A percentile compares a stretch with the other conserved stretches of the same genome.
Conservation (phyloP, 139 green algal genomes). For the Micromonas commoda region DNA sequence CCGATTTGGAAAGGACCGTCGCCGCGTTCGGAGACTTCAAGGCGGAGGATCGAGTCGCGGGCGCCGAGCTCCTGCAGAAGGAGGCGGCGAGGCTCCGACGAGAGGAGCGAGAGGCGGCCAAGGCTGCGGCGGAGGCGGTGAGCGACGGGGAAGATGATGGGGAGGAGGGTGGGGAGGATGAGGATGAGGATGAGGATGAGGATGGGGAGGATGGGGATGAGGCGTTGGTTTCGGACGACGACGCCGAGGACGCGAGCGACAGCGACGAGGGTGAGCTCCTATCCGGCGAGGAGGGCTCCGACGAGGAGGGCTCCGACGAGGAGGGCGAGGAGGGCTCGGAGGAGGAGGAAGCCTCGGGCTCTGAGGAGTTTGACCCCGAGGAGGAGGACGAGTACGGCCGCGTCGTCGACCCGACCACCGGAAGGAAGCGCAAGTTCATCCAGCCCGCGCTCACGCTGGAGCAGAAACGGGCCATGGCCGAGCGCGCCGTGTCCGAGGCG, state of each 20-base stretch:
- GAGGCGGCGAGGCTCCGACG: constrained; percentile 28
- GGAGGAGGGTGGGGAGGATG: constrained; percentile 27
- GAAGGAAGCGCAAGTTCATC: neutral
- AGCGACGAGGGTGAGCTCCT: too few species aligned
- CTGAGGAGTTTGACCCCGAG: neutral
- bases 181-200: constrained; percentile 32
- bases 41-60: constrained; percentile 52
- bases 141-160: constrained; percentile 36
- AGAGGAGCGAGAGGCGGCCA: constrained; percentile 25
- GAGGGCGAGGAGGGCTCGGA: constrained; percentile 37
- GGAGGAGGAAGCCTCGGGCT: constrained; percentile 26
- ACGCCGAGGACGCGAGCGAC: constrained; percentile 28
- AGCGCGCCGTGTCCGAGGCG: constrained; percentile 7
- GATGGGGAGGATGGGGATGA: constrained; percentile 36
- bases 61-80: constrained; percentile 76
- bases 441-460: neutral
- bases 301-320: constrained; percentile 28
- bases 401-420: neutral
- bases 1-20: constrained; percentile 47
- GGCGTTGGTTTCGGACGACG: constrained; percentile 27
- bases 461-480: neutral
- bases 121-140: constrained; percentile 29
- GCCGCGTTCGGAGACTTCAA: constrained; percentile 36
- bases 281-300: constrained; percentile 10
- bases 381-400: constrained; percentile 27